These are phyloP conservation scores for Stramenopiles sp. DNA, from an alignment of 352 stramenopile genomes.

Conservation along the genomic window DNA sequence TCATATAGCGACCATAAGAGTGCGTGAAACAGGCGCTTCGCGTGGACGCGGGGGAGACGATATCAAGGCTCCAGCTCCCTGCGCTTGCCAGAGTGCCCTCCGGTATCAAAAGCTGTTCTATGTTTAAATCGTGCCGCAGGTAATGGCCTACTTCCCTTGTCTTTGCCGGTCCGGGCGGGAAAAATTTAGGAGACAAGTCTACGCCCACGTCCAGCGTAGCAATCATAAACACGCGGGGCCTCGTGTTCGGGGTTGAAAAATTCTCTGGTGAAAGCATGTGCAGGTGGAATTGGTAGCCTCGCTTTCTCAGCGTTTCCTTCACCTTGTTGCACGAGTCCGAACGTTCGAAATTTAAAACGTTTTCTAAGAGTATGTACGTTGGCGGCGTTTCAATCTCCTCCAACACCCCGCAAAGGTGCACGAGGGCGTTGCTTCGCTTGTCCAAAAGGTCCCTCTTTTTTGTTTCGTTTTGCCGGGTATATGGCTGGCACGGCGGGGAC, in stretches of 20 bases:
- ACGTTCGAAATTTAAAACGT: conserved; percentile 39
- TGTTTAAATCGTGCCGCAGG: no score
- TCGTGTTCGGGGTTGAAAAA: conserved; percentile 24
- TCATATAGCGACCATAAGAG: conserved; percentile 35
- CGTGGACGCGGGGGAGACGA: conserved; percentile 29
- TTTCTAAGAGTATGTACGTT: conserved; percentile 33
- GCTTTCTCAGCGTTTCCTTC: conserved; percentile 16
- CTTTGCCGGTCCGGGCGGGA: no score
- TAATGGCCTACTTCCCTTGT: no score
- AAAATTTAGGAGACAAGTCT: no score
- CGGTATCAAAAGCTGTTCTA: no score
- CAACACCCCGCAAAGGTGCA: conserved; percentile 34
- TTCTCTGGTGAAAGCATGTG: conserved; percentile 22
- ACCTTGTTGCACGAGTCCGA: conserved; percentile 21
- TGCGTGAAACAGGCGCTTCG: conserved; percentile 35
- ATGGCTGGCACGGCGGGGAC: conserved; percentile 38
- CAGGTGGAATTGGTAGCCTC: conserved; percentile 19
- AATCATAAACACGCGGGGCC: conserved; percentile 22
- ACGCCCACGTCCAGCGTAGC: conserved; percentile 14
- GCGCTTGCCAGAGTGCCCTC: conserved; percentile 26
- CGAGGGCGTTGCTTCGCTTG: conserved; percentile 31
- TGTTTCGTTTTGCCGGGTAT: conserved; percentile 37
- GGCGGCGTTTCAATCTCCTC: conserved; percentile 29
- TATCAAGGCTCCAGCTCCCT: conserved; percentile 40
- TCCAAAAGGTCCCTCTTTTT: conserved; percentile 24